Evolutionary conservation across 2,329 filamentous ascomycete species (phyloP), one percentile per base, ranked within the genome.

Genomic region (Colletotrichum magnum): DNA sequence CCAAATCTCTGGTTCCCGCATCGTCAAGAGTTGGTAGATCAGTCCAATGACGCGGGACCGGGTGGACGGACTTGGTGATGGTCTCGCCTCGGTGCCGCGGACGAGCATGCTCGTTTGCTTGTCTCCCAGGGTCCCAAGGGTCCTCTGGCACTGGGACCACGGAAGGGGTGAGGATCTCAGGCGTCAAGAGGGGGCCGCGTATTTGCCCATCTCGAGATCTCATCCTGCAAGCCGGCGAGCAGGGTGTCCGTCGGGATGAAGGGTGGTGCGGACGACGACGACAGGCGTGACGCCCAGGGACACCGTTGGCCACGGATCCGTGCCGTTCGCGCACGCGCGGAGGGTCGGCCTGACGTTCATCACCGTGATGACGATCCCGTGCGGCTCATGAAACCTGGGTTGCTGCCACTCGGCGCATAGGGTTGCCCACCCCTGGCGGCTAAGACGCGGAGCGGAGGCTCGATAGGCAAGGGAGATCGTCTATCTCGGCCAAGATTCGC

Each of bases 221-320:
- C 26, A 12, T 28, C 12, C 61, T 68, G 61, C 61, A 36, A 54
- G 53, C 24, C 48, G 5, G 41, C 21, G 43, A 15, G 24, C 45
- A 6, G 43, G 54, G 24, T 18, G 26, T 21, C 47, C 50, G 21
- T 16, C n/a, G 39, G 24, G 58, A 64, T 47, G 43, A 39, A 21
- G 16, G 41, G 36, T 16, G 28, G 51, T 36, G 18, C n/a, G 26
- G 54, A 36, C 51, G 39, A 43, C 52, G 26, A 61, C 52, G 26
- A 61, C n/a, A 57, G 41, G 69, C 69, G 69, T 70, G 24, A 71
- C 69, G 69, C 69, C 54, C 12, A 39, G 18, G 54, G 43, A 9
- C 41, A 24, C 28, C 51, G 50, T 39, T 28, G 26, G 51, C 24
- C 26, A 18, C 18, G 47, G 15, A 32, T 48, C 36, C 50, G 15